phyloP scores from a whole-genome alignment of 345 rosid species.

The Syzygium oleosum region DNA sequence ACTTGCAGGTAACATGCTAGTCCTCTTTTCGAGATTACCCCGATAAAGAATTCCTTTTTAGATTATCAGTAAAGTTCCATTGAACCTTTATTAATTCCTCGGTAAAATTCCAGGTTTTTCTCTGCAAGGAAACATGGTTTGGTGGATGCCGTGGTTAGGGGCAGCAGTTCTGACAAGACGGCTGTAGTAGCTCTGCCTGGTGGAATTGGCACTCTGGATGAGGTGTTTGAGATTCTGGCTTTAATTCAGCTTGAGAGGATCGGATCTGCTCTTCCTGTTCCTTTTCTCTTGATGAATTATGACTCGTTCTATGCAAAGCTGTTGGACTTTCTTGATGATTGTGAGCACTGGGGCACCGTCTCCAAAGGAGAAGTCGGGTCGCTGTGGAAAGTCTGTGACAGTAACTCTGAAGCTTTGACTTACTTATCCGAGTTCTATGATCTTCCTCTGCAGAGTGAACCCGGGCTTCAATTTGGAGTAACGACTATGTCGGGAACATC shows the following conservation, averaged over 20 bases:
- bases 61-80: neutral
- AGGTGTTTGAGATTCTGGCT: constrained; percentile 77
- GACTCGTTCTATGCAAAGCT: constrained; percentile 69
- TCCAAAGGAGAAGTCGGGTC: constrained; percentile 66
- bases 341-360: constrained; percentile 72
- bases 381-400: constrained; percentile 71
- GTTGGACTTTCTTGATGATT: constrained; percentile 62
- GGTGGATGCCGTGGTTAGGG: constrained; percentile 74
- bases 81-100: neutral
- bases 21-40: neutral
- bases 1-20: constrained; percentile 65
- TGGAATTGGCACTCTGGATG: constrained; percentile 88
- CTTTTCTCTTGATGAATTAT: constrained; percentile 82
- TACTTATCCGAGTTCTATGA: constrained; percentile 60
- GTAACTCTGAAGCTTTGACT: constrained; percentile 60
- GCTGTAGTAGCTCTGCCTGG: constrained; percentile 86
- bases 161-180: constrained; percentile 41
- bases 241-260: constrained; percentile 77
- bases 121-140: constrained; percentile 92
- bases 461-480: constrained; percentile 7
- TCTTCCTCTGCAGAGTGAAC: constrained; percentile 9
- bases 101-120: constrained; percentile 51
- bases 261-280: constrained; percentile 69
- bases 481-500: constrained; percentile 6
- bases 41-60: neutral